These are phyloP conservation scores for Alternaria brassicae DNA, from an alignment of 2,329 filamentous ascomycete species.

Conservation along the genomic window DNA sequence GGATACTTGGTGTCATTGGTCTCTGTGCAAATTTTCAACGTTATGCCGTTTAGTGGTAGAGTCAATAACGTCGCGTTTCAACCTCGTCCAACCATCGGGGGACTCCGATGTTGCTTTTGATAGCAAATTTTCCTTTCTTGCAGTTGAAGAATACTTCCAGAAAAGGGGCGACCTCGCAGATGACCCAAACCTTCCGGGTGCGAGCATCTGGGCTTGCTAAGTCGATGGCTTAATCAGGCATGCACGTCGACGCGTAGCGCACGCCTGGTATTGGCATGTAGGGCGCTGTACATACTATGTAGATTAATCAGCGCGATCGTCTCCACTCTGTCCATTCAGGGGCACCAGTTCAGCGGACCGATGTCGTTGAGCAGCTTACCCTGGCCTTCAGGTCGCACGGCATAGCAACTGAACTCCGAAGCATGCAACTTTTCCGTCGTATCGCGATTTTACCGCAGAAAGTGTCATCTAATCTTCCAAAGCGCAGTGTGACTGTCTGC, in stretches of 20 bases:
- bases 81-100: constrained; percentile 19
- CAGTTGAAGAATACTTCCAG: background rate
- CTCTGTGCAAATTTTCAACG: constrained; percentile 30
- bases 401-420: constrained; percentile 1
- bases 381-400: constrained; percentile 2
- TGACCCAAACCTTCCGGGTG: background rate
- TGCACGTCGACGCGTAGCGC: constrained; percentile 6
- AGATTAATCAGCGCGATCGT: constrained; percentile 21
- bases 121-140: constrained; percentile 16
- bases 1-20: constrained; percentile 33
- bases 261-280: constrained; percentile 12
- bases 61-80: constrained; percentile 19
- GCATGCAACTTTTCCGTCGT: background rate
- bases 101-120: constrained; percentile 16
- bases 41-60: constrained; percentile 33
- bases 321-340: constrained; percentile 22
- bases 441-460: background rate
- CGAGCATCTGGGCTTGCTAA: background rate
- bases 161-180: background rate
- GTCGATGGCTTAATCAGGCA: constrained; percentile 5
- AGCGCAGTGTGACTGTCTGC: background rate
- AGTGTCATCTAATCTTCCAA: background rate
- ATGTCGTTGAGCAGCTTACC: constrained; percentile 16
- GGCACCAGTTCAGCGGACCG: constrained; percentile 1
- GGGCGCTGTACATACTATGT: too few species aligned